phyloP scores from a whole-genome alignment of 2,329 filamentous ascomycete species.

The Graphium sp. region DNA sequence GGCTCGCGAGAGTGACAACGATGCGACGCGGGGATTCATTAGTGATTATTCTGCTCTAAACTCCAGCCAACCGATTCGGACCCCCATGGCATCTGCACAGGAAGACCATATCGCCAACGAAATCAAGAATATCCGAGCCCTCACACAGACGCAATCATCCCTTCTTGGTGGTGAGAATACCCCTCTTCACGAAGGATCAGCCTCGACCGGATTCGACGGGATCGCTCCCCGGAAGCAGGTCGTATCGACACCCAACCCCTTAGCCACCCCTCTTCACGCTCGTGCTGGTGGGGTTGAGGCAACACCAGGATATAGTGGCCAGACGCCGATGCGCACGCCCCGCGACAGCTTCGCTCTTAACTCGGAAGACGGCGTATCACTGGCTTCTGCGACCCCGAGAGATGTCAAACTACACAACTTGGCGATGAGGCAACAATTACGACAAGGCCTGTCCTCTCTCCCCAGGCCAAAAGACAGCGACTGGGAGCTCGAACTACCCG shows the following conservation, averaged over 20 bases:
- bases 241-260: conserved; percentile 82
- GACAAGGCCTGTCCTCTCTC: conserved; percentile 58
- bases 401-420: conserved; percentile 59
- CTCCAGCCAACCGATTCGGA: conserved; percentile 73
- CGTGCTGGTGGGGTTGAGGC: conserved; percentile 45
- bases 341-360: conserved; percentile 81
- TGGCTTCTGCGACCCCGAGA: conserved; percentile 58
- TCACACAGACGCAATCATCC: conserved; percentile 88
- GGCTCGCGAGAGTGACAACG: conserved; percentile 65
- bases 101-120: conserved; percentile 96
- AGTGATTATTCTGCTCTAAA: conserved; percentile 76
- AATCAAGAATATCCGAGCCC: conserved; percentile 78
- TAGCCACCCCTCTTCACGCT: conserved; percentile 73
- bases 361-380: conserved; percentile 46
- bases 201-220: conserved; percentile 78
- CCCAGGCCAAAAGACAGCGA: conserved; percentile 88
- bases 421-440: conserved; percentile 50
- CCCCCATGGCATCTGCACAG: conserved; percentile 76
- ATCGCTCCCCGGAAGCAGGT: conserved; percentile 65
- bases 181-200: conserved; percentile 63
- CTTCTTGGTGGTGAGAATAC: conserved; percentile 89
- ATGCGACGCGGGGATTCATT: conserved; percentile 69
- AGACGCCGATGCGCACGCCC: conserved; percentile 76
- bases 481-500: conserved; percentile 85
- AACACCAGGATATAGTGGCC: conserved; percentile 53